These are phyloP conservation scores for Pythium brachiatum DNA, from an alignment of 352 stramenopile genomes.

Conservation along the genomic window DNA sequence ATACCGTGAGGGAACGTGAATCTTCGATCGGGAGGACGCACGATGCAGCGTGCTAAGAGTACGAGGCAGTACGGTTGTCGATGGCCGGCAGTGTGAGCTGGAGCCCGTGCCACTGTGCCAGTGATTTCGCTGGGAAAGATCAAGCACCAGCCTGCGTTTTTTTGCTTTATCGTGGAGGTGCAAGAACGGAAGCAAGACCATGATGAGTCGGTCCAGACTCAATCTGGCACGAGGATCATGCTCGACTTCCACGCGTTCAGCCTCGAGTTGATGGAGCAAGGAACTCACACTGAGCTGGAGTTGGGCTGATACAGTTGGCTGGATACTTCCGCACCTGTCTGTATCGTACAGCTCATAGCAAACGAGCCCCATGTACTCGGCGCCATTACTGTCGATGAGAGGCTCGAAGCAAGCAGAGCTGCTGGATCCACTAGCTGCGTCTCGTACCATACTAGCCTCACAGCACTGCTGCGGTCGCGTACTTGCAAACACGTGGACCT, in stretches of 20 bases:
- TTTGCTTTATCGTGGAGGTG: background rate
- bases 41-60: slow-evolving; percentile 1
- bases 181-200: slow-evolving; percentile 16
- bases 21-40: background rate
- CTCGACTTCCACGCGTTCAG: background rate
- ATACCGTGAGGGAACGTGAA: background rate
- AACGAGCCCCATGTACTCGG: slow-evolving; percentile 16
- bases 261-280: slow-evolving; percentile 10
- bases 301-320: background rate
- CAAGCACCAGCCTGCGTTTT: background rate
- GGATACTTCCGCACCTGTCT: background rate
- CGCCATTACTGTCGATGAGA: background rate
- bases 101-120: slow-evolving; percentile 20
- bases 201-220: slow-evolving; percentile 23
- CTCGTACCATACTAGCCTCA: slow-evolving; percentile 18
- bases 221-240: background rate
- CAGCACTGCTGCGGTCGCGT: slow-evolving; percentile 26
- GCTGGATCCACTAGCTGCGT: background rate
- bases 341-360: slow-evolving; percentile 12
- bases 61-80: background rate
- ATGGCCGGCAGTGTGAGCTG: slow-evolving; percentile 15
- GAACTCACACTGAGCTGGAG: slow-evolving; percentile 15
- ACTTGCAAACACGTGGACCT: slow-evolving; percentile 18
- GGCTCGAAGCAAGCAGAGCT: background rate
- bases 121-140: slow-evolving; percentile 6